Evolutionary conservation across 768 basidiomycete genomes (phyloP).

Genomic region (Krasilnikovozyma curviuscula): DNA sequence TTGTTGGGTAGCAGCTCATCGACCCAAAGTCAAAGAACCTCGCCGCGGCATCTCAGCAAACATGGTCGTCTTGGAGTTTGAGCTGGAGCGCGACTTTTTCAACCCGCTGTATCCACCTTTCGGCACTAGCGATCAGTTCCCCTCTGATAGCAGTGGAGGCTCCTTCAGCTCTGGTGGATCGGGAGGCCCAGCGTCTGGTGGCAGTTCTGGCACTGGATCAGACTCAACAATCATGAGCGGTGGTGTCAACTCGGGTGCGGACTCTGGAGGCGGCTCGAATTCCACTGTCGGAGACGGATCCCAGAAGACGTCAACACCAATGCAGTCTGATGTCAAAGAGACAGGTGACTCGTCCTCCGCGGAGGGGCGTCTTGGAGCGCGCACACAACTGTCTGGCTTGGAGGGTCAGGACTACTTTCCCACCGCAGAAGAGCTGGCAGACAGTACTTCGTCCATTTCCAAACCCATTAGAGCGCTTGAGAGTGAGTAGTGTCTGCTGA

Average conservation of each 20-base stretch:
- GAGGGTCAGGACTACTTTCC: conserved; percentile 28
- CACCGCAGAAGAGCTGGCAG: conserved; percentile 41
- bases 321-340: too few relatives aligned
- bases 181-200: conserved; percentile 13
- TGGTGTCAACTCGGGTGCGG: too few relatives aligned
- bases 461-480: conserved; percentile 53
- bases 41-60: too few relatives aligned
- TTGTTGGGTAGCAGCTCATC: conserved; percentile 26
- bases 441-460: conserved; percentile 47
- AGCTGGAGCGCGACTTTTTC: conserved; percentile 47
- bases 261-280: too few relatives aligned
- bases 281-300: too few relatives aligned
- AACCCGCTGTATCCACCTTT: conserved; percentile 49
- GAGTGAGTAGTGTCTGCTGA: conserved; percentile 43
- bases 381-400: conserved; percentile 9
- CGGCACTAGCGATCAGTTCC: too few relatives aligned
- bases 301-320: too few relatives aligned
- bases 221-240: conserved; percentile 1
- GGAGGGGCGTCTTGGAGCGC: conserved; percentile 1
- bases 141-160: too few relatives aligned
- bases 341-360: too few relatives aligned
- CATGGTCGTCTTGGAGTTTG: conserved; percentile 62
- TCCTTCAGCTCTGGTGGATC: conserved; percentile 9
- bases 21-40: too few relatives aligned
- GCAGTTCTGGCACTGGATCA: conserved; percentile 15